A percentile compares a stretch with the other conserved stretches of the same genome.
Evolutionary conservation across 78 protist species (phyloP).

Genomic region (Diacronema lutheri): DNA sequence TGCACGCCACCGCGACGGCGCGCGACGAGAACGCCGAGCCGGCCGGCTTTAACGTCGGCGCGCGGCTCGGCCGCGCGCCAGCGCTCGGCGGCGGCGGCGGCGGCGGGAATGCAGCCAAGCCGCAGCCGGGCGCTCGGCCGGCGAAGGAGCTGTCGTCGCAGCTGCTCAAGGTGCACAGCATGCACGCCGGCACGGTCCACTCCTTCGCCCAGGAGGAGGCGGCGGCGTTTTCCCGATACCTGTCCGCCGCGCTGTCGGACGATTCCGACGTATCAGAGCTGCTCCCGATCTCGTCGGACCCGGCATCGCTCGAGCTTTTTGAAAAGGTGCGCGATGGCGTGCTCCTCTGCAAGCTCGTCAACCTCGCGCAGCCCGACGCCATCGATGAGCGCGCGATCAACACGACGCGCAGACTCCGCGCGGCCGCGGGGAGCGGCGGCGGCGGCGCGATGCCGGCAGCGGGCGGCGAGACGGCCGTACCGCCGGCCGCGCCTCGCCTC

Average conservation of each 20-base stretch:
- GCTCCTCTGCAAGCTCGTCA: constrained; percentile 65
- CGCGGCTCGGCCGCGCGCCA: too few species aligned
- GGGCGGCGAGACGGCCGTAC: too few species aligned
- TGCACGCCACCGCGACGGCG: too few species aligned
- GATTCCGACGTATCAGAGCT: neutral
- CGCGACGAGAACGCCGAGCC: too few species aligned
- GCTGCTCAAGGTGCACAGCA: too few species aligned
- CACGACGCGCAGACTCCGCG: neutral
- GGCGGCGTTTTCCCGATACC: neutral
- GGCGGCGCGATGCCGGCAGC: too few species aligned
- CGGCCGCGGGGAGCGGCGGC: neutral
- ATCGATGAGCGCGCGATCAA: constrained; percentile 73
- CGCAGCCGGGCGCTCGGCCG: too few species aligned
- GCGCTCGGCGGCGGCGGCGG: too few species aligned
- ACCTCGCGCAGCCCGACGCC: constrained; percentile 43
- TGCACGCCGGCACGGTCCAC: too few species aligned
- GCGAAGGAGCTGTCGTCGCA: too few species aligned
- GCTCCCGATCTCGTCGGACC: constrained; percentile 20
- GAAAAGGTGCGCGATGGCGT: constrained; percentile 41
- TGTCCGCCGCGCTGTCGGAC: constrained; percentile 14
- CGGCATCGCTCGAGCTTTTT: neutral
- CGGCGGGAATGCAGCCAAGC: too few species aligned
- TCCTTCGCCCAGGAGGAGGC: constrained; percentile 23
- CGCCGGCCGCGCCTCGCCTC: neutral
- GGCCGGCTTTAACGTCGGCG: too few species aligned